Conservation (phyloP, 139 green algal genomes). For the Raphidocelis subcapitata region DNA sequence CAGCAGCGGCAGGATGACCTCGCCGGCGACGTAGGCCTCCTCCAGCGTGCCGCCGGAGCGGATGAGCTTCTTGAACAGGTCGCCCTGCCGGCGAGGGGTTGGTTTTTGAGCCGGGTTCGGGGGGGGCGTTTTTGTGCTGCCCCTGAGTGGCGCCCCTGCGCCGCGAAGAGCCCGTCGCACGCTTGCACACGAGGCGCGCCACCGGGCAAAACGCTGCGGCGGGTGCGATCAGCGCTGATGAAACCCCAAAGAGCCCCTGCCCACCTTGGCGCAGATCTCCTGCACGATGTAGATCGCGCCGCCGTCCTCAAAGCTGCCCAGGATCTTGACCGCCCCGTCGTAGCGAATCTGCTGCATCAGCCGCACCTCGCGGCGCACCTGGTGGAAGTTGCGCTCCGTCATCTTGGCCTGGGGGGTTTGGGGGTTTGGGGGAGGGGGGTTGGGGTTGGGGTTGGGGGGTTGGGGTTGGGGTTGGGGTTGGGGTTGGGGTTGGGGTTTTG, state of each 20-base stretch:
- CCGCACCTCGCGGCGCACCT: constrained; percentile 38
- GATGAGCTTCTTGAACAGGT: constrained; percentile 37
- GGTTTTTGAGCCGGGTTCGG: too few relatives aligned
- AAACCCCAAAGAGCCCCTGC: too few relatives aligned
- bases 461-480: too few relatives aligned
- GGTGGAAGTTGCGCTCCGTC: constrained; percentile 29
- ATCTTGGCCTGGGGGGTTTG: constrained; percentile 8
- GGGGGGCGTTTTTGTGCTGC: too few relatives aligned
- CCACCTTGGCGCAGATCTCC: constrained; percentile 37
- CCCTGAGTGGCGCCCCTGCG: not conserved
- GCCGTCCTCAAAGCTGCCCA: constrained; percentile 43
- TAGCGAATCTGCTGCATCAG: constrained; percentile 37
- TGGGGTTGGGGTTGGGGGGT: not conserved
- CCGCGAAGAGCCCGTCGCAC: not conserved
- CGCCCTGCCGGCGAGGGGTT: constrained; percentile 21
- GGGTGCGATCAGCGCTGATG: too few relatives aligned
- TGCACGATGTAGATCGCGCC: constrained; percentile 46
- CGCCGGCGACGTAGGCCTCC: constrained; percentile 29
- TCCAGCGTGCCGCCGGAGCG: constrained; percentile 25
- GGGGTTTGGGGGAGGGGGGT: not conserved
- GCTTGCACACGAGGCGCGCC: not conserved
- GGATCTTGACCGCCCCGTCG: constrained; percentile 31
- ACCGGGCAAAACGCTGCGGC: not conserved
- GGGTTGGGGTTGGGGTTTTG: too few relatives aligned
- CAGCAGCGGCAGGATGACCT: constrained; percentile 43